These are phyloP conservation scores for Allium fistulosum DNA, from an alignment of 106 monocot species.

Conservation along the genomic window DNA sequence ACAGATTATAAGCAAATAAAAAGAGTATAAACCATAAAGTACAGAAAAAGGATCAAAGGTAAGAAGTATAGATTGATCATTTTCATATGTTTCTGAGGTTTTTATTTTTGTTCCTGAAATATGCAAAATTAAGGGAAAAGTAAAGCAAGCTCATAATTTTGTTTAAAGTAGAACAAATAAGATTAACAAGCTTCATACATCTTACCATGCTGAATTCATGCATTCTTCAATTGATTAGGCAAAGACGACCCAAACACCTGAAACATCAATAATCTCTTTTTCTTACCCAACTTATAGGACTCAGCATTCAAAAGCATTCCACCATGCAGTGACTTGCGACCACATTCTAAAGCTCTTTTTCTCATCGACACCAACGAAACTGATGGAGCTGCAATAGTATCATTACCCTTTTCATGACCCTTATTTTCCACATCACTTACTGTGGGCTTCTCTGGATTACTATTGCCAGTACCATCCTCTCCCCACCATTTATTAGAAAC, in stretches of 20 bases:
- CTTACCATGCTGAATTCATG: too few relatives aligned
- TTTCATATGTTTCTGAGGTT: too few relatives aligned
- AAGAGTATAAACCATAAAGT: too few relatives aligned
- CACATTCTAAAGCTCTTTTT: constrained; percentile 36
- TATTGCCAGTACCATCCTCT: background rate
- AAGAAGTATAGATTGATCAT: too few relatives aligned
- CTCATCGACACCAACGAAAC: constrained; percentile 38
- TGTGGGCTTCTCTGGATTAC: constrained; percentile 4
- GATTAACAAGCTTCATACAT: too few relatives aligned
- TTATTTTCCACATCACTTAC: constrained; percentile 13
- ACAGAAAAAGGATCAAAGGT: too few relatives aligned
- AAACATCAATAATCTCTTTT: constrained; percentile 28
- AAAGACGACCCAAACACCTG: constrained; percentile 56
- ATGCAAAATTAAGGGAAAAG: too few relatives aligned
- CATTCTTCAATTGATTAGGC: constrained; percentile 44
- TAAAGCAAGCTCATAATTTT: too few relatives aligned
- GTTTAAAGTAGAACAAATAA: too few relatives aligned
- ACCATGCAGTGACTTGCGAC: constrained; percentile 23
- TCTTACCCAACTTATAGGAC: constrained; percentile 29
- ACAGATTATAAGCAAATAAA: too few relatives aligned
- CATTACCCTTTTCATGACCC: constrained; percentile 10
- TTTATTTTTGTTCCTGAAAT: too few relatives aligned
- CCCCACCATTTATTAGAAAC: constrained; percentile 66
- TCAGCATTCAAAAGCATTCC: constrained; percentile 12
- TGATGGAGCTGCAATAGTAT: constrained; percentile 12